A percentile compares a stretch with the other conserved stretches of the same genome.
These are phyloP conservation scores for Spirogloea muscicola DNA, from an alignment of 139 green algal species.

Conservation along the genomic window DNA sequence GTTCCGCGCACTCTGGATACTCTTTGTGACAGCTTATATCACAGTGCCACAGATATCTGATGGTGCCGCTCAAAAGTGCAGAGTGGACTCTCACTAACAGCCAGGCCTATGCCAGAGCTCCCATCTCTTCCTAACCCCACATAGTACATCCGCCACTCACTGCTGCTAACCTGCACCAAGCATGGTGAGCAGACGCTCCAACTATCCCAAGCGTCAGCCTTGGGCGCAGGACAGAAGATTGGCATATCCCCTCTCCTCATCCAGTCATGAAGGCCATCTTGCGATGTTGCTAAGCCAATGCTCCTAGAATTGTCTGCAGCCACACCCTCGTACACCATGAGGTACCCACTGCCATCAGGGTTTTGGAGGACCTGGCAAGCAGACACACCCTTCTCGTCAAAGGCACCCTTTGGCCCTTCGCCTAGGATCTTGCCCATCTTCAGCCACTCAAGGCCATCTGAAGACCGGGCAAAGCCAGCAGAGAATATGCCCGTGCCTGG, in stretches of 20 bases:
- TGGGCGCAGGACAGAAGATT: constrained; percentile 7
- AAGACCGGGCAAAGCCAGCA: constrained; percentile 40
- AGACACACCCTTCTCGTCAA: constrained; percentile 20
- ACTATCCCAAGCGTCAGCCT: constrained; percentile 32
- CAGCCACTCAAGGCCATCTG: constrained; percentile 37
- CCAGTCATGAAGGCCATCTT: constrained; percentile 25
- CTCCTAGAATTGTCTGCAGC: background rate
- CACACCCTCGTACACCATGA: constrained; percentile 38
- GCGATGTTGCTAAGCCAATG: constrained; percentile 25
- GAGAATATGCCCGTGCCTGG: constrained; percentile 11
- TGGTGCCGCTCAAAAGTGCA: no score
- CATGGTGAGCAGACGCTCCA: constrained; percentile 25
- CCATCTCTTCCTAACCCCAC: constrained; percentile 14
- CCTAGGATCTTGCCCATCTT: constrained; percentile 30
- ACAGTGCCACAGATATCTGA: no score
- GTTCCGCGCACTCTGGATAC: no score
- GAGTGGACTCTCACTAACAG: constrained; percentile 15
- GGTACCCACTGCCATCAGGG: constrained; percentile 7
- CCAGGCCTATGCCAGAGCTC: constrained; percentile 5
- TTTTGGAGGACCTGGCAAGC: constrained; percentile 13
- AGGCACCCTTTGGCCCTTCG: background rate
- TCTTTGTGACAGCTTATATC: no score
- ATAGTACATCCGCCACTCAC: constrained; percentile 37
- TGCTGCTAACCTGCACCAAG: constrained; percentile 18
- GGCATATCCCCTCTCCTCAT: constrained; percentile 4